Evolutionary conservation across 108 stramenopile genomes (phyloP).

Genomic region (Hondaea fermentalgiana): DNA sequence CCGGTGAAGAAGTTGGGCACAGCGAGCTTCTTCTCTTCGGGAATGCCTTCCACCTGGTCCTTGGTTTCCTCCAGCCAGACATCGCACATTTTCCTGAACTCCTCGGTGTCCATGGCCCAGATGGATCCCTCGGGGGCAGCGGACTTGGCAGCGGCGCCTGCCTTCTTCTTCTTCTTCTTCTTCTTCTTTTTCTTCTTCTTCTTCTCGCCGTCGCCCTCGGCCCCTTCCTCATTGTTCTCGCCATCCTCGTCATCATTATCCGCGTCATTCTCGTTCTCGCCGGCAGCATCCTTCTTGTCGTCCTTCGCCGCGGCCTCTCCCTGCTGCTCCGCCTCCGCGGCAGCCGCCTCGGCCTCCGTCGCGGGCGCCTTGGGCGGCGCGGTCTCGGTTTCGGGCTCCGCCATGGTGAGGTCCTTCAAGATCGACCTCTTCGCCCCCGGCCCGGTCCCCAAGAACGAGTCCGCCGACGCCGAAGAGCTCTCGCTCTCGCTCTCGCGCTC

Average conservation of each 20-base stretch:
- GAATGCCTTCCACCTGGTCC: not conserved
- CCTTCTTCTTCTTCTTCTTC: slow-evolving; percentile 17
- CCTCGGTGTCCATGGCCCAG: not conserved
- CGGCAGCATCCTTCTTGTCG: no score
- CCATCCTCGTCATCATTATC: not conserved
- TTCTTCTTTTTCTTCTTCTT: not conserved
- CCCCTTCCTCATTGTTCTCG: not conserved
- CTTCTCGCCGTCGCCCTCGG: not conserved
- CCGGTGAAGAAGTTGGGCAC: not conserved
- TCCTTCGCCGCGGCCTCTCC: no score
- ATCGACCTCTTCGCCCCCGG: no score
- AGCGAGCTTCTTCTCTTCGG: not conserved
- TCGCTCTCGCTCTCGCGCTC: no score
- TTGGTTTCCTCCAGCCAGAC: not conserved
- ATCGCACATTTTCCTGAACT: not conserved
- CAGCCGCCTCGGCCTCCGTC: no score
- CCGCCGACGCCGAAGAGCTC: no score
- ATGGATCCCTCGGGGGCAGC: not conserved
- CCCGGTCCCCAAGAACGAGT: no score
- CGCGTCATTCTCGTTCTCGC: no score
- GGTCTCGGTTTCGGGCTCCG: no score
- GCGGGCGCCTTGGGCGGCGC: no score
- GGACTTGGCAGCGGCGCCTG: not conserved
- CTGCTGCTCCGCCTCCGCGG: no score
- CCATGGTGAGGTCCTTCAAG: no score